phyloP scores from a whole-genome alignment of 352 stramenopile genomes.

The Blastocystis sp. region DNA sequence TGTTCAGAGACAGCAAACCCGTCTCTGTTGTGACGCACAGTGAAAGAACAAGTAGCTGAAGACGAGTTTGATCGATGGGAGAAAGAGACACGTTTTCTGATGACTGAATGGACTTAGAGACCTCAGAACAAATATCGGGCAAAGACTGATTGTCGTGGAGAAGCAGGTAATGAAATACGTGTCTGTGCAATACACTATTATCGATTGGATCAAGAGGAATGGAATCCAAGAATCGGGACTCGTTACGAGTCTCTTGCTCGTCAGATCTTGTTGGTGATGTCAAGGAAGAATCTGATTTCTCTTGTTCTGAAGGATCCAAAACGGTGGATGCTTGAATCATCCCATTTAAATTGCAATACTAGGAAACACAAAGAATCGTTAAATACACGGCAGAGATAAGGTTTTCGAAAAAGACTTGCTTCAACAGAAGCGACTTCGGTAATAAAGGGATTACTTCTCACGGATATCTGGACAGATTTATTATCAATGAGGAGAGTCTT shows the following conservation, averaged over 20 bases:
- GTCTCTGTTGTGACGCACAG: background rate
- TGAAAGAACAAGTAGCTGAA: background rate
- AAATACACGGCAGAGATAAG: background rate
- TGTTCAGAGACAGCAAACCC: background rate
- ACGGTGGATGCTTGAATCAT: background rate
- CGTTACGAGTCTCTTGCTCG: background rate
- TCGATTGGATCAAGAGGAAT: background rate
- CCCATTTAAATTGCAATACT: background rate
- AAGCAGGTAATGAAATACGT: slow-evolving; percentile 6
- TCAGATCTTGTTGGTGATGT: background rate
- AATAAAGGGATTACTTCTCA: slow-evolving; percentile 30
- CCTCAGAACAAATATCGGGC: too few relatives aligned
- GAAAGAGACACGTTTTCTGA: background rate
- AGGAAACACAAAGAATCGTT: background rate
- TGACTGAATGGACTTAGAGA: background rate
- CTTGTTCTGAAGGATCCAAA: background rate
- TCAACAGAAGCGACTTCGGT: background rate
- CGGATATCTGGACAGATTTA: background rate
- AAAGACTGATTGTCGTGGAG: background rate
- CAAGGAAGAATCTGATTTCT: background rate
- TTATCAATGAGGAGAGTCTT: slow-evolving; percentile 12
- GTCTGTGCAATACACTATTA: background rate
- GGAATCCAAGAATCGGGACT: background rate
- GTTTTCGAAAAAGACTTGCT: background rate
- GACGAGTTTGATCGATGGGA: background rate